These are phyloP conservation scores for Tylopilus rubrobrunneus DNA, from an alignment of 768 basidiomycete species.

Conservation along the genomic window DNA sequence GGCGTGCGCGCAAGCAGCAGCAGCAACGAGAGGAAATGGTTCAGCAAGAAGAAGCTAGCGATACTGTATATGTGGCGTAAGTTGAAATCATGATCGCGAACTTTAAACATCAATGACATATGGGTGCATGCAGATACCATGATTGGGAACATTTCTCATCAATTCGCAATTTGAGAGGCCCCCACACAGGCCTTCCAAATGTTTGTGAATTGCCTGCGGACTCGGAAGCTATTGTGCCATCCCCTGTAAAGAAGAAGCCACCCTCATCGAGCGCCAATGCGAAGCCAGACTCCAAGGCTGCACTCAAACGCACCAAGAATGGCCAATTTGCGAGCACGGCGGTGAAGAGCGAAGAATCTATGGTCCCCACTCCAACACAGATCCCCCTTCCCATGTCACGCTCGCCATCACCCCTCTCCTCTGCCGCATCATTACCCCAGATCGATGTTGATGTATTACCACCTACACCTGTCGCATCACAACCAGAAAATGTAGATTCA, in stretches of 20 bases:
- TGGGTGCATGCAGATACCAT: slow-evolving; percentile 56
- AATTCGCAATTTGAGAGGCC: slow-evolving; percentile 83
- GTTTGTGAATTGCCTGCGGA: slow-evolving; percentile 48
- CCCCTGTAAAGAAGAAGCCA: slow-evolving; percentile 34
- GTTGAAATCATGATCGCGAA: slow-evolving; percentile 32
- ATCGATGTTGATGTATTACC: slow-evolving; percentile 29
- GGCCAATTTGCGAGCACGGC: slow-evolving; percentile 21
- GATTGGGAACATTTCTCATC: slow-evolving; percentile 96
- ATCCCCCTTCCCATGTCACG: slow-evolving; percentile 39
- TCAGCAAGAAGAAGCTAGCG: slow-evolving; percentile 21
- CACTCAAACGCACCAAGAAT: slow-evolving; percentile 19
- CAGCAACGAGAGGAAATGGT: slow-evolving; percentile 22
- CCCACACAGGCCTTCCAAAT: slow-evolving; percentile 70
- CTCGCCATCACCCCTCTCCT: slow-evolving; percentile 34
- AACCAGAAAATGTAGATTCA: slow-evolving; percentile 7
- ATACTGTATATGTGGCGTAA: slow-evolving; percentile 81
- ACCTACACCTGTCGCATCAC: slow-evolving; percentile 23
- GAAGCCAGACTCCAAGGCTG: slow-evolving; percentile 20
- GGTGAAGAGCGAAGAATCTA: slow-evolving; percentile 20
- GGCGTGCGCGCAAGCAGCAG: slow-evolving; percentile 40
- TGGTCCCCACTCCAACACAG: slow-evolving; percentile 26
- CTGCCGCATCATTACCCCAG: slow-evolving; percentile 18
- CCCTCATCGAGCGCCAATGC: slow-evolving; percentile 30
- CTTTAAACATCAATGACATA: slow-evolving; percentile 10
- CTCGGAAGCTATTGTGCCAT: slow-evolving; percentile 28